Conservation (phyloP, 2,329 filamentous ascomycete genomes). For the Fusarium graminum region DNA sequence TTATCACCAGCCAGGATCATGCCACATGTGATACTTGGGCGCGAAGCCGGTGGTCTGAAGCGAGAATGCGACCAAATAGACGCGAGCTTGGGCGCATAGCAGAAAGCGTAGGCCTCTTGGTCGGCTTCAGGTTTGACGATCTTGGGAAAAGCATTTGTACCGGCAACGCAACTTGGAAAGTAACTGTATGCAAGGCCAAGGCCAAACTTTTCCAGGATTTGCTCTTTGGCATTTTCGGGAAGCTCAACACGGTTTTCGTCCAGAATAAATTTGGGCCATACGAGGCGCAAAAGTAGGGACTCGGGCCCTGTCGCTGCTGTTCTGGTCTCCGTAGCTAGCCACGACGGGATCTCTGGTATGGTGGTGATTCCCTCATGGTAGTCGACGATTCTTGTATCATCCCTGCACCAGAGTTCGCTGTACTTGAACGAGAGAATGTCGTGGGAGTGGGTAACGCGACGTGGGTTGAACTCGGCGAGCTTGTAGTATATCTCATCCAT, state of each 20-base stretch:
- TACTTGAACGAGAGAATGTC: conserved; percentile 44
- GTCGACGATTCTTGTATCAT: conserved; percentile 38
- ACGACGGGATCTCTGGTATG: conserved; percentile 28
- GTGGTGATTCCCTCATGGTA: conserved; percentile 19
- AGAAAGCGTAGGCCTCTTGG: conserved; percentile 50
- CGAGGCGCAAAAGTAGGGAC: conserved; percentile 50
- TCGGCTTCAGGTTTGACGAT: conserved; percentile 7
- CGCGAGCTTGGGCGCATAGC: conserved; percentile 57
- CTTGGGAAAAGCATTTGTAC: conserved; percentile 49
- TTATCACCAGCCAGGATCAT: conserved; percentile 51
- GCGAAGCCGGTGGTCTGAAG: conserved; percentile 20
- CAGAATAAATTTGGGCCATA: conserved; percentile 47
- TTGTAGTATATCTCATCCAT: conserved; percentile 54
- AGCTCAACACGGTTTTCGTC: conserved; percentile 46
- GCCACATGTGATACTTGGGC: conserved; percentile 46
- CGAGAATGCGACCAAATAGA: conserved; percentile 54
- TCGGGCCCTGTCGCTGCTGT: conserved; percentile 22
- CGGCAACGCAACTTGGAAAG: conserved; percentile 53
- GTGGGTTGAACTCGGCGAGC: conserved; percentile 46
- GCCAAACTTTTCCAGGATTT: conserved; percentile 48
- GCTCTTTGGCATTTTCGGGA: conserved; percentile 33
- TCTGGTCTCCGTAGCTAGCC: conserved; percentile 45
- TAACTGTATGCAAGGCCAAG: conserved; percentile 52
- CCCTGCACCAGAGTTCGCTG: conserved; percentile 50
- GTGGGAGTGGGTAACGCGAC: conserved; percentile 31